These are phyloP conservation scores for Colletotrichum cuscutae DNA, from an alignment of 2,329 filamentous ascomycete genomes.

Conservation along the genomic window DNA sequence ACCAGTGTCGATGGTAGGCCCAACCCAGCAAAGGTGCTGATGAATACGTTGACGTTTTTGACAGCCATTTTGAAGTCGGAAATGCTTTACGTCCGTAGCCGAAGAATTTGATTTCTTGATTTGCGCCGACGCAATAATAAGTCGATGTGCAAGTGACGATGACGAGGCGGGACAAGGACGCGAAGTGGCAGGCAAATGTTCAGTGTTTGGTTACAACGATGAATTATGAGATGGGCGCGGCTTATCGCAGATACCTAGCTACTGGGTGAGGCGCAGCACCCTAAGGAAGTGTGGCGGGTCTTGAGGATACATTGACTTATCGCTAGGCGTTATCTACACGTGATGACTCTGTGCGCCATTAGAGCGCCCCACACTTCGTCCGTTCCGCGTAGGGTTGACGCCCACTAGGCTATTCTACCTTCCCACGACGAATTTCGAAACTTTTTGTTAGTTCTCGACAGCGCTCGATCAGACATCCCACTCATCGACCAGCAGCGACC, in stretches of 20 bases:
- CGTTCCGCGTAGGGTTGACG: slow-evolving; percentile 51
- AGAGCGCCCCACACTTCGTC: not conserved
- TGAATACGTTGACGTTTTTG: slow-evolving; percentile 78
- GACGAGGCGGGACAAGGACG: not conserved
- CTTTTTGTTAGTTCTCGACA: slow-evolving; percentile 44
- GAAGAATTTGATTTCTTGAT: not conserved
- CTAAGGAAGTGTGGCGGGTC: not conserved
- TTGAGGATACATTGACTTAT: not conserved
- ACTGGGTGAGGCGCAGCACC: not conserved
- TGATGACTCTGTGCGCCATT: not conserved
- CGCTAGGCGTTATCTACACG: not conserved
- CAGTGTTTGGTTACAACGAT: not conserved
- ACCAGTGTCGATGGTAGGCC: slow-evolving; percentile 85
- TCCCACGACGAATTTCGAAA: slow-evolving; percentile 34
- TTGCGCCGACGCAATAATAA: not conserved
- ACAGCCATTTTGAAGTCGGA: slow-evolving; percentile 58
- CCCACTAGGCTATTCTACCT: slow-evolving; percentile 51
- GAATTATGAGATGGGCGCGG: not conserved
- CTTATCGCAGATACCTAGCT: not conserved
- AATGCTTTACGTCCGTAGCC: not conserved
- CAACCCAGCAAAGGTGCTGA: slow-evolving; percentile 86
- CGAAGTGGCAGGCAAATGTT: not conserved
- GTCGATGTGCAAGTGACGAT: not conserved
- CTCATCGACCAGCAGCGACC: slow-evolving; percentile 56
- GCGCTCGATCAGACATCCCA: slow-evolving; percentile 57